Percentiles rank a stretch among this genome's conserved stretches.
Evolutionary conservation across 495 filamentous ascomycete genomes (phyloP).

Genomic region (Penicillium pulvis): DNA sequence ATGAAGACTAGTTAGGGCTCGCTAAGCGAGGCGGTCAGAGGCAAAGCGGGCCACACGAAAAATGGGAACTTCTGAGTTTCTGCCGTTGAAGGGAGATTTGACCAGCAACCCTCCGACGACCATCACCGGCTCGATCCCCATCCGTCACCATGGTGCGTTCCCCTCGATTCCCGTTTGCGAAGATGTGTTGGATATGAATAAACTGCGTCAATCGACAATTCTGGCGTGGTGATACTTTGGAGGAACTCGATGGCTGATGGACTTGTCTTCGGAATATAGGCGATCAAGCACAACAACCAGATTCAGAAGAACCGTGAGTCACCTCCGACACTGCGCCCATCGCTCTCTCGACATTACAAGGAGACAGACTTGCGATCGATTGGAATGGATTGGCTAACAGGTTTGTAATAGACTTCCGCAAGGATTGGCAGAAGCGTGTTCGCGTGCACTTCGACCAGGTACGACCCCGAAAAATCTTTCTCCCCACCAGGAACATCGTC

Average conservation of each 20-base stretch:
- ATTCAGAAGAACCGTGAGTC: conserved; percentile 93
- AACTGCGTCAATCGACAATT: conserved; percentile 1
- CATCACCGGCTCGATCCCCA: conserved; percentile 60
- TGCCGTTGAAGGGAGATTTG: conserved; percentile 46
- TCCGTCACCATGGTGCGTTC: conserved; percentile 66
- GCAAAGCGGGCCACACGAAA: conserved; percentile 52
- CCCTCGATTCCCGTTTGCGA: conserved; percentile 18
- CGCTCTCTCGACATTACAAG: not conserved
- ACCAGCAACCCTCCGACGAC: conserved; percentile 57
- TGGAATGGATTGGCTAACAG: conserved; percentile 30
- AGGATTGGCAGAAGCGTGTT: conserved; percentile 99
- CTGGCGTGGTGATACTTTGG: not conserved
- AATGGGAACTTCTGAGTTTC: conserved; percentile 35
- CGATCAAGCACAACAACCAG: conserved; percentile 99
- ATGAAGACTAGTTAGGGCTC: conserved; percentile 46
- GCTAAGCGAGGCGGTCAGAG: conserved; percentile 51
- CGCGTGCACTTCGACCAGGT: conserved; percentile 99
- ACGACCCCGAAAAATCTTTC: conserved; percentile 42
- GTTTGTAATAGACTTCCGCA: conserved; percentile 84
- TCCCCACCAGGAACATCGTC: conserved; percentile 13
- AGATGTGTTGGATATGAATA: conserved; percentile 17
- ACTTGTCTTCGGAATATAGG: conserved; percentile 51
- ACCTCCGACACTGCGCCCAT: conserved; percentile 11
- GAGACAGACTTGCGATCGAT: conserved; percentile 20
- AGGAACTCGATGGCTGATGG: conserved; percentile 34